Evolutionary conservation across 164 flowering plant species (phyloP).

Genomic region (Tetrastigma voinierianum): DNA sequence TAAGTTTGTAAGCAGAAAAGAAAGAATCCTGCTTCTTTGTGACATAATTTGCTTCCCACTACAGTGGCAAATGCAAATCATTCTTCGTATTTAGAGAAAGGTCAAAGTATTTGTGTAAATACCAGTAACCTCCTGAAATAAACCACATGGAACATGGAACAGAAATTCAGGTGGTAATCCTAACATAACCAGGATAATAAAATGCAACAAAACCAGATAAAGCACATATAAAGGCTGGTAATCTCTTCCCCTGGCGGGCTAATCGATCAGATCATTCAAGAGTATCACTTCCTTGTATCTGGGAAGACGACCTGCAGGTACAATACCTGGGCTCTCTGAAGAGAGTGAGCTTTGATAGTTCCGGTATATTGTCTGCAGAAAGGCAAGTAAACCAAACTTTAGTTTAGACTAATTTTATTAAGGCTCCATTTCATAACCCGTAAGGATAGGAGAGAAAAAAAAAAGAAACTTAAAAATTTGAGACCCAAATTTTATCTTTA

Average conservation of each 20-base stretch:
- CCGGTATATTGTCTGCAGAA: constrained; percentile 79
- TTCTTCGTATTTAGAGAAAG: constrained; percentile 91
- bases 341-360: constrained; percentile 88
- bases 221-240: constrained; percentile 32
- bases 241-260: constrained; percentile 99
- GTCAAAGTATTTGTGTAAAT: constrained; percentile 92
- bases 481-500: constrained; percentile 16
- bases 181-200: not conserved
- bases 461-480: constrained; percentile 2
- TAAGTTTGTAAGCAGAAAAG: constrained; percentile 95
- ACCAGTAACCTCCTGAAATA: constrained; percentile 90
- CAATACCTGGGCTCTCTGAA: constrained; percentile 97
- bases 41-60: constrained; percentile 93
- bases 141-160: not conserved
- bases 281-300: constrained; percentile 97
- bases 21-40: constrained; percentile 96
- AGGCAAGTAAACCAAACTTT: not conserved
- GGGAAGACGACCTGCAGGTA: constrained; percentile 97
- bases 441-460: not conserved
- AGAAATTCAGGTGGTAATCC: constrained; percentile 2
- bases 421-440: not conserved
- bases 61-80: constrained; percentile 94
- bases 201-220: not conserved
- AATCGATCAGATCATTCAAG: constrained; percentile 92
- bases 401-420: not conserved